Evolutionary conservation across 2,329 filamentous ascomycete genomes (phyloP).

Genomic region (Fusarium citri): DNA sequence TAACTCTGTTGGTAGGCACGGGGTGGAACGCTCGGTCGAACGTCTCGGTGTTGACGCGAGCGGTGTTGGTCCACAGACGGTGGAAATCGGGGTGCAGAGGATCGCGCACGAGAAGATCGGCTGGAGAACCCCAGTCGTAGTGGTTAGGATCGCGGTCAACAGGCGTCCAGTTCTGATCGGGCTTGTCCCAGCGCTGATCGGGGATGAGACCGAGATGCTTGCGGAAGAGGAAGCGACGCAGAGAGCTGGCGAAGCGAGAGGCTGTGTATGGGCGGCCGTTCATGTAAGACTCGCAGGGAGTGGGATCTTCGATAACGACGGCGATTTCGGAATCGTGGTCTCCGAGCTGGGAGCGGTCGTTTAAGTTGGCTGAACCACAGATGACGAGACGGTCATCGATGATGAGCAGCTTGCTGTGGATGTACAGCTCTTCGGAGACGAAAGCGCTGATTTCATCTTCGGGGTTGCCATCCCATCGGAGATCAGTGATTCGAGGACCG

Average conservation of each 20-base stretch:
- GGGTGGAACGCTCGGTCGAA: constrained; percentile 86
- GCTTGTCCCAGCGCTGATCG: constrained; percentile 74
- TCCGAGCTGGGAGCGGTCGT: constrained; percentile 79
- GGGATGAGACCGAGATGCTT: constrained; percentile 90
- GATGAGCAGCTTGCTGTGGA: constrained; percentile 78
- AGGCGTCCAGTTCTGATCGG: constrained; percentile 81
- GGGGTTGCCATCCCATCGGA: constrained; percentile 66
- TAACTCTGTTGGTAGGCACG: constrained; percentile 75
- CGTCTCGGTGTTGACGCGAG: constrained; percentile 80
- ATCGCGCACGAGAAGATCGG: constrained; percentile 77
- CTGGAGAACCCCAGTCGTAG: constrained; percentile 76
- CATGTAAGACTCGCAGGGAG: constrained; percentile 78
- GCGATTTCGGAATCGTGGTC: constrained; percentile 89
- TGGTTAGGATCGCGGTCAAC: constrained; percentile 77
- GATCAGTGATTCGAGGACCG: constrained; percentile 73
- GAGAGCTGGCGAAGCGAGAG: constrained; percentile 79
- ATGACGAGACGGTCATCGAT: constrained; percentile 86
- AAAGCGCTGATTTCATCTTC: constrained; percentile 70
- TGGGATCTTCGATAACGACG: constrained; percentile 85
- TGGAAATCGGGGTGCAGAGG: constrained; percentile 77
- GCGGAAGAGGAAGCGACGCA: constrained; percentile 87
- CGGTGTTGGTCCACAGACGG: constrained; percentile 78
- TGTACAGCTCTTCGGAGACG: constrained; percentile 72
- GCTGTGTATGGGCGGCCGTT: constrained; percentile 77
- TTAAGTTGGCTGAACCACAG: constrained; percentile 75